A percentile compares a stretch with the other conserved stretches of the same genome.
These are phyloP conservation scores for Ehretia macrophylla DNA, from an alignment of 257 asterid genomes.

Conservation along the genomic window DNA sequence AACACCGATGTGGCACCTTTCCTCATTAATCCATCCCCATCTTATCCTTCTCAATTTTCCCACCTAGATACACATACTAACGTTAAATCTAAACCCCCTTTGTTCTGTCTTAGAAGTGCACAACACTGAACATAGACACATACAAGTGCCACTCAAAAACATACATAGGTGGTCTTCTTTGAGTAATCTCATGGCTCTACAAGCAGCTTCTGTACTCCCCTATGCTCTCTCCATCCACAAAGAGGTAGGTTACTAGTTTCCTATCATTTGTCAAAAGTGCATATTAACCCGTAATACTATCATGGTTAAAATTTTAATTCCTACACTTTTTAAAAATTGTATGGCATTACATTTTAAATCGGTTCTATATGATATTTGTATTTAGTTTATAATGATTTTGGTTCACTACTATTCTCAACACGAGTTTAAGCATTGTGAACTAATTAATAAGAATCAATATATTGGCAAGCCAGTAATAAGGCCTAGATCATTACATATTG, in stretches of 20 bases:
- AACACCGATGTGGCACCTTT: conserved; percentile 32
- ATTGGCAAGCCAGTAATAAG: too few species aligned
- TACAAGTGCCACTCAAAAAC: not conserved
- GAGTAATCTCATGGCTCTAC: conserved; percentile 52
- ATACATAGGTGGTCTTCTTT: not conserved
- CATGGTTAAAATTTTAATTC: too few species aligned
- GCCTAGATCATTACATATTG: too few species aligned
- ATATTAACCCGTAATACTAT: too few species aligned
- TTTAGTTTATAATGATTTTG: too few species aligned
- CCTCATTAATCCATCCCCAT: conserved; percentile 20
- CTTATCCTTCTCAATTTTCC: conserved; percentile 35
- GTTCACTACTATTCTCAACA: too few species aligned
- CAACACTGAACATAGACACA: not conserved
- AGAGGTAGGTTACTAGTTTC: conserved; percentile 37
- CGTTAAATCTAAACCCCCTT: not conserved
- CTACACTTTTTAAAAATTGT: too few species aligned
- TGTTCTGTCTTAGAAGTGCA: not conserved
- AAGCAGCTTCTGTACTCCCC: conserved; percentile 47
- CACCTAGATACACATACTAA: not conserved
- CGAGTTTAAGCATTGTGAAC: too few species aligned
- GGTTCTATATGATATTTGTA: too few species aligned
- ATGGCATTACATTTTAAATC: too few species aligned
- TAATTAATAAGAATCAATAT: too few species aligned
- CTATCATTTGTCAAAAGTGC: not conserved
- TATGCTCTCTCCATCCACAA: conserved; percentile 45